Evolutionary conservation across 2,329 filamentous ascomycete genomes (phyloP).

Genomic region (Ophiostoma quercus): DNA sequence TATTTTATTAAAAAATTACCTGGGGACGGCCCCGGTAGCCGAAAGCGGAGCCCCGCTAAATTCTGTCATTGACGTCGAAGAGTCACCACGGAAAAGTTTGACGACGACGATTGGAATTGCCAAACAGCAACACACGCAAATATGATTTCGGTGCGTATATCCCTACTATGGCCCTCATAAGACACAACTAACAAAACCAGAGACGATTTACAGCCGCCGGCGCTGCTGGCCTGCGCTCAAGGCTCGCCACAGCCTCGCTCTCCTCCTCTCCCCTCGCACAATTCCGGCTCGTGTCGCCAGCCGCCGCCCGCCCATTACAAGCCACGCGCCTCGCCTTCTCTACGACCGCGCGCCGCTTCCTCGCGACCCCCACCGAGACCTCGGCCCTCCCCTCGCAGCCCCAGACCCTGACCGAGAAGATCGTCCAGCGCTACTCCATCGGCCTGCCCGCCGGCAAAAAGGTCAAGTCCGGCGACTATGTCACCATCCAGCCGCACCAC

Average conservation of each 20-base stretch:
- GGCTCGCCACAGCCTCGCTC: background rate
- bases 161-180: background rate
- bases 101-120: background rate
- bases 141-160: constrained; percentile 20
- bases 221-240: constrained; percentile 13
- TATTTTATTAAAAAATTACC: background rate
- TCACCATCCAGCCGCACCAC: constrained; percentile 64
- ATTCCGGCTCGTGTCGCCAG: constrained; percentile 2
- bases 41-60: constrained; percentile 24
- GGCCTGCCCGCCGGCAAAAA: constrained; percentile 68
- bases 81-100: constrained; percentile 14
- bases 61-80: constrained; percentile 13
- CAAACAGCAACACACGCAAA: background rate
- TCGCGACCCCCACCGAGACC: constrained; percentile 15
- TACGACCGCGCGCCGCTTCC: background rate
- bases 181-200: background rate
- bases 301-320: background rate
- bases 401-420: constrained; percentile 89
- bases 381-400: constrained; percentile 35
- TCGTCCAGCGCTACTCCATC: constrained; percentile 76
- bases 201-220: constrained; percentile 21
- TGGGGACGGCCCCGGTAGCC: constrained; percentile 15
- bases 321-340: constrained; percentile 49
- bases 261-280: background rate
- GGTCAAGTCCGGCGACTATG: constrained; percentile 77